phyloP scores from a whole-genome alignment of 257 asterid species.

The Thymus mandschuricus region DNA sequence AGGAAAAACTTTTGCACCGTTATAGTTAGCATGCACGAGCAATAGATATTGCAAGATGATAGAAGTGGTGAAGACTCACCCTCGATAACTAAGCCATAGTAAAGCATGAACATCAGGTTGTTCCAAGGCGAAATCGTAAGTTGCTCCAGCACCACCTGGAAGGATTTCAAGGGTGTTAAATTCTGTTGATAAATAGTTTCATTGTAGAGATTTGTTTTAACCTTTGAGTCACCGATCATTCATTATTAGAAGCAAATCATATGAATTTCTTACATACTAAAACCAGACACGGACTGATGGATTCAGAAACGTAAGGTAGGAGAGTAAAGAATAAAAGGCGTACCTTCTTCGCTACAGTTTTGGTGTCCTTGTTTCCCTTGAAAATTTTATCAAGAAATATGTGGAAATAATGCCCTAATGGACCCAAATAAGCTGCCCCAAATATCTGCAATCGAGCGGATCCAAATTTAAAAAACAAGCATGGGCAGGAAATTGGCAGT shows the following conservation, averaged over 20 bases:
- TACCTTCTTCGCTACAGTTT: slow-evolving; percentile 96
- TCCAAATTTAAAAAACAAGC: slow-evolving; percentile 26
- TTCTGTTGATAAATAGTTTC: not conserved
- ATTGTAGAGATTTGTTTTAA: not conserved
- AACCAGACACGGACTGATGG: not conserved
- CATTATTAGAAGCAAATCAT: not conserved
- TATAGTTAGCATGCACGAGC: not conserved
- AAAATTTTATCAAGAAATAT: slow-evolving; percentile 76
- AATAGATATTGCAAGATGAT: not conserved
- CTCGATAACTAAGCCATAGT: slow-evolving; percentile 82
- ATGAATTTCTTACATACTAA: slow-evolving; percentile 2
- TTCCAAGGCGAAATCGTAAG: slow-evolving; percentile 87
- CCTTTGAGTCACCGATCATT: not conserved
- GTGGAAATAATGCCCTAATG: slow-evolving; percentile 88
- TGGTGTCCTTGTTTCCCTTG: slow-evolving; percentile 88
- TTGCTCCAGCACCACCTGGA: slow-evolving; percentile 95
- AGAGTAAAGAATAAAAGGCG: not conserved
- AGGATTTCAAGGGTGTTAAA: slow-evolving; percentile 22
- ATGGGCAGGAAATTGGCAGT: not conserved
- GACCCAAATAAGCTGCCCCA: slow-evolving; percentile 93
- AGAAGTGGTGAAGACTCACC: slow-evolving; percentile 54
- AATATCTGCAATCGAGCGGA: slow-evolving; percentile 57
- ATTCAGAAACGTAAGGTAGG: not conserved
- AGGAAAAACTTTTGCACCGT: not conserved
- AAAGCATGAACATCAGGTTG: slow-evolving; percentile 91